phyloP scores from a whole-genome alignment of 169 alveolate species.

The Plasmodium cynomolgi region DNA sequence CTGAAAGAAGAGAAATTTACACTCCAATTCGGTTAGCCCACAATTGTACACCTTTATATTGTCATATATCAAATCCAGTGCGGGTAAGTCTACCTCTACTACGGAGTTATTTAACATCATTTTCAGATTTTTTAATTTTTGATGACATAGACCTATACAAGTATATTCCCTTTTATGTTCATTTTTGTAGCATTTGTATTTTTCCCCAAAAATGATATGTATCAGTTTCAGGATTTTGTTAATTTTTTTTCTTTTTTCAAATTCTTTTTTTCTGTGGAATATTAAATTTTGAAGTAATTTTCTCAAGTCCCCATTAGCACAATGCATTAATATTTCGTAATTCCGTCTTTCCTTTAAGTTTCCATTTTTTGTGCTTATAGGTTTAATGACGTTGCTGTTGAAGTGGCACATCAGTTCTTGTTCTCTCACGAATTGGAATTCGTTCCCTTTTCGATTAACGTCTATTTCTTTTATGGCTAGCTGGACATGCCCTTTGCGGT shows the following conservation, averaged over 20 bases:
- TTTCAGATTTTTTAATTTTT: slow-evolving; percentile 62
- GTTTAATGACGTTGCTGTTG: slow-evolving; percentile 82
- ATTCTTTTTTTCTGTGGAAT: slow-evolving; percentile 67
- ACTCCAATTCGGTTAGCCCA: slow-evolving; percentile 83
- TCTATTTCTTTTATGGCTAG: slow-evolving; percentile 72
- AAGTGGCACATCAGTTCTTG: slow-evolving; percentile 85
- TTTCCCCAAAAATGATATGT: slow-evolving; percentile 45
- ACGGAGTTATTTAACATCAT: slow-evolving; percentile 42
- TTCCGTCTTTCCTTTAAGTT: slow-evolving; percentile 52
- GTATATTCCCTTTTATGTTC: neutral
- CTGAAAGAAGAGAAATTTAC: slow-evolving; percentile 82
- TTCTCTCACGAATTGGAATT: slow-evolving; percentile 82
- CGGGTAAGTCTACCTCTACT: slow-evolving; percentile 37
- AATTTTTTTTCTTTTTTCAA: slow-evolving; percentile 65
- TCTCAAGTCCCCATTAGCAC: slow-evolving; percentile 84
- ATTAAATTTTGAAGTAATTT: slow-evolving; percentile 65
- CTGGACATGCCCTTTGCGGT: slow-evolving; percentile 31
- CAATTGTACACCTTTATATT: slow-evolving; percentile 62
- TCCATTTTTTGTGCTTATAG: slow-evolving; percentile 78
- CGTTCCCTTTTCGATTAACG: slow-evolving; percentile 63
- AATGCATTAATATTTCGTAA: slow-evolving; percentile 84
- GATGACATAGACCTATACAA: slow-evolving; percentile 63
- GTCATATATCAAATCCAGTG: slow-evolving; percentile 42
- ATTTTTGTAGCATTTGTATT: slow-evolving; percentile 50
- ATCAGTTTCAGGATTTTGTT: slow-evolving; percentile 66